phyloP scores from a whole-genome alignment of 306 rosid species.

The Prosopis cineraria region DNA sequence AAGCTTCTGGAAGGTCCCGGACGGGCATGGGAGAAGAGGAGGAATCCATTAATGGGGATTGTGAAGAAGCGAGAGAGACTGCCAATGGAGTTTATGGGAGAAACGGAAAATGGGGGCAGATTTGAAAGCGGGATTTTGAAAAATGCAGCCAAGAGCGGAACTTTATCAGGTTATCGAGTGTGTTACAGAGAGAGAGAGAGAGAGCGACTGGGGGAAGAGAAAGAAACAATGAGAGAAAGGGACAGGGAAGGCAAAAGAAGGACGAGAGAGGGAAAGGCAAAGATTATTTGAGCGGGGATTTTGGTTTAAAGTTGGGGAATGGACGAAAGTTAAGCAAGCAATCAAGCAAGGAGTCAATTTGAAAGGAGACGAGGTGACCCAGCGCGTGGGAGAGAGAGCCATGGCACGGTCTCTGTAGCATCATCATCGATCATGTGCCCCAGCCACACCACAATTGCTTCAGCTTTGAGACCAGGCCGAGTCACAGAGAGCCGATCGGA shows the following conservation, averaged over 20 bases:
- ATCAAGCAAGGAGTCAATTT: conserved; percentile 14
- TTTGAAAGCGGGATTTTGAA: conserved; percentile 25
- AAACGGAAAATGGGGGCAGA: conserved; percentile 17
- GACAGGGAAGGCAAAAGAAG: neutral
- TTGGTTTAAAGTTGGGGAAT: conserved; percentile 37
- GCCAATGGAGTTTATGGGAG: conserved; percentile 44
- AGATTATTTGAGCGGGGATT: conserved; percentile 40
- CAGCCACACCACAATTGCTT: neutral
- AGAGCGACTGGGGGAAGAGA: neutral
- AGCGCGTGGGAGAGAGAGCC: conserved; percentile 18
- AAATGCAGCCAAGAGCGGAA: conserved; percentile 9
- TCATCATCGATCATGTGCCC: neutral
- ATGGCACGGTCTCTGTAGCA: conserved; percentile 14
- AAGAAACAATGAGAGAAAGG: neutral
- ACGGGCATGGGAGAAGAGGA: conserved; percentile 49
- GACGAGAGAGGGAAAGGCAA: neutral
- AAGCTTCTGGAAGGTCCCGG: conserved; percentile 53
- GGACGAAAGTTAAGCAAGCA: neutral
- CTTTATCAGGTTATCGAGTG: conserved; percentile 12
- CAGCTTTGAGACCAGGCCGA: neutral
- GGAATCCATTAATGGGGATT: conserved; percentile 57
- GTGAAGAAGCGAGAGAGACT: conserved; percentile 30
- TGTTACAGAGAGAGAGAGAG: neutral
- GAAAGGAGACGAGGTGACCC: conserved; percentile 37
- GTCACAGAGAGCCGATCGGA: neutral